A percentile compares a stretch with the other conserved stretches of the same genome.
Conservation (phyloP, 2,329 filamentous ascomycete genomes). For the Pestalotiopsis sp. region DNA sequence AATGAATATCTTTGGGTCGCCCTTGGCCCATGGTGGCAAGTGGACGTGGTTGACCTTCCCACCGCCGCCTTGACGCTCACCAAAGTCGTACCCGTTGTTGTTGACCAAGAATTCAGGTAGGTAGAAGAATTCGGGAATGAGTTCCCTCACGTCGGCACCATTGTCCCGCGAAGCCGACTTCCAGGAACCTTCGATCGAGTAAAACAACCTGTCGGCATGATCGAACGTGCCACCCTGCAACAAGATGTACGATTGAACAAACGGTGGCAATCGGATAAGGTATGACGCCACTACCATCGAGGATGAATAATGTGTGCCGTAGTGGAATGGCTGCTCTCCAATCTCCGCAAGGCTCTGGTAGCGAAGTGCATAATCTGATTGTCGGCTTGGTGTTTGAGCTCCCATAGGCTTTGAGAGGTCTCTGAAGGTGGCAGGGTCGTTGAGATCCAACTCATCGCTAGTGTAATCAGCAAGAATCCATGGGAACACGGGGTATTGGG, state of each 20-base stretch:
- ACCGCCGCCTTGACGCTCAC: constrained; percentile 77
- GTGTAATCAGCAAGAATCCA: constrained; percentile 97
- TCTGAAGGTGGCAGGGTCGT: constrained; percentile 81
- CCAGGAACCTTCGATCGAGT: constrained; percentile 91
- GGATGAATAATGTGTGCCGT: constrained; percentile 97
- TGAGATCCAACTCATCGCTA: constrained; percentile 87
- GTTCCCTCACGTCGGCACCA: constrained; percentile 90
- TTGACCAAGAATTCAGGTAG: constrained; percentile 95
- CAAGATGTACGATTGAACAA: constrained; percentile 92
- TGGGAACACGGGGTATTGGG: constrained; percentile 96
- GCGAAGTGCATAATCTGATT: constrained; percentile 78
- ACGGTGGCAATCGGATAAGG: constrained; percentile 90
- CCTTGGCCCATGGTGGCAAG: constrained; percentile 96
- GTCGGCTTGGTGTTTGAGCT: constrained; percentile 76
- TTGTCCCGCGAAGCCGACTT: constrained; percentile 85
- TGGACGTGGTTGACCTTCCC: constrained; percentile 82
- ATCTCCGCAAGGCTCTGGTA: constrained; percentile 91
- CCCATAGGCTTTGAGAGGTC: constrained; percentile 97
- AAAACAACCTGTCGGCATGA: constrained; percentile 93
- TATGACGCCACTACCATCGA: constrained; percentile 99
- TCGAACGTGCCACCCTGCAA: constrained; percentile 97
- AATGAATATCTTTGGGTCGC: constrained; percentile 93
- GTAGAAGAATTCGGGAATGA: constrained; percentile 97
- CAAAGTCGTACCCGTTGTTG: constrained; percentile 92
- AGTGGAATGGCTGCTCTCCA: constrained; percentile 91